A percentile compares a stretch with the other conserved stretches of the same genome.
These are phyloP conservation scores for Solanum virginianum DNA, from an alignment of 257 asterid genomes.

Conservation along the genomic window DNA sequence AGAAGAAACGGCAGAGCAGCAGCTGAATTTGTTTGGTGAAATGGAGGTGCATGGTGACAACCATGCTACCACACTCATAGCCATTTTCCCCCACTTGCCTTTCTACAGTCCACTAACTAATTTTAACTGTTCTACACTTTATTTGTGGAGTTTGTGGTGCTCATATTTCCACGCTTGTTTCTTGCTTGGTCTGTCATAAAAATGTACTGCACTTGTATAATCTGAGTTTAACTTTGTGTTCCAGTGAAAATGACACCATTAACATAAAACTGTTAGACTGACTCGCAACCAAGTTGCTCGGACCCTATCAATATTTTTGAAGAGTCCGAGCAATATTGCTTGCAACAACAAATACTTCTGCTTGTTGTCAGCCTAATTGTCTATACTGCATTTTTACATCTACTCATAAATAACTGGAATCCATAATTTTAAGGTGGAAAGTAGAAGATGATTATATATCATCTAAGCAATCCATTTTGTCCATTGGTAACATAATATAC, in stretches of 20 bases:
- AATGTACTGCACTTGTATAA: neutral
- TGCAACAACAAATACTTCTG: neutral
- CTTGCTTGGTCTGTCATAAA: neutral
- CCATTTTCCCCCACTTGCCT: slow-evolving; percentile 22
- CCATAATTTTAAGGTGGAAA: too few species aligned
- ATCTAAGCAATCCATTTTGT: too few species aligned
- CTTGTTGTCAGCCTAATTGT: neutral
- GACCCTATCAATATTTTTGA: too few species aligned
- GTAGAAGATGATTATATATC: too few species aligned
- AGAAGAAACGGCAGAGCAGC: slow-evolving; percentile 32
- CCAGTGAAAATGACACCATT: neutral
- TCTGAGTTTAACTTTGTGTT: neutral
- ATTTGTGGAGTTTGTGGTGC: neutral
- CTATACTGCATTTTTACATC: too few species aligned
- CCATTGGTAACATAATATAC: too few species aligned
- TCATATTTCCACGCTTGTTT: neutral
- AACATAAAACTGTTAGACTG: neutral
- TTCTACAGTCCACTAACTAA: neutral
- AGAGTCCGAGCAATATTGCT: neutral
- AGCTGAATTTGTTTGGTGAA: slow-evolving; percentile 17
- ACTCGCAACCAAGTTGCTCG: too few species aligned
- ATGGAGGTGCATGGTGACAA: slow-evolving; percentile 8
- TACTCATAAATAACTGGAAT: too few species aligned
- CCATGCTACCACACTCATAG: slow-evolving; percentile 32
- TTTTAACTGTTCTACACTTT: neutral